Percentiles rank a stretch among this genome's conserved stretches.
Evolutionary conservation across 257 asterid species (phyloP).

Genomic region (Craterostigma plantagineum): DNA sequence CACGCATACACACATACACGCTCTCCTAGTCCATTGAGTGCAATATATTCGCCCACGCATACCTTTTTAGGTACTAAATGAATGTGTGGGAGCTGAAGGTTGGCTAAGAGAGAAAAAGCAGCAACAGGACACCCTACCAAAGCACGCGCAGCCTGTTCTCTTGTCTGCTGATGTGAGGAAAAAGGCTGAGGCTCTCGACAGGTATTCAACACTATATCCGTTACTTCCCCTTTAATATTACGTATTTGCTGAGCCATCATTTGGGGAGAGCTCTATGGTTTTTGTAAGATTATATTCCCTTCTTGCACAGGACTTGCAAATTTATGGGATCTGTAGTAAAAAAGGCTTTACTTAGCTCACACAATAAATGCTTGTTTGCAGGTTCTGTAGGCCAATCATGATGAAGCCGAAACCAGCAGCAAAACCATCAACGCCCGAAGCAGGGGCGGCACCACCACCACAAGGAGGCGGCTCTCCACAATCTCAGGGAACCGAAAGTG

Average conservation of each 20-base stretch:
- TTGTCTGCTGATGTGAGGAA: slow-evolving; percentile 50
- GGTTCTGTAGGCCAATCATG: slow-evolving; percentile 78
- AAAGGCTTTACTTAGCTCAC: too few species aligned
- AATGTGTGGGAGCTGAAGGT: slow-evolving; percentile 77
- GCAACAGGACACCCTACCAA: slow-evolving; percentile 74
- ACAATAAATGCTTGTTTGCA: slow-evolving; percentile 9
- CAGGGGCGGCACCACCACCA: slow-evolving; percentile 33
- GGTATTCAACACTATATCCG: slow-evolving; percentile 21
- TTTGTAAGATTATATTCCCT: too few species aligned
- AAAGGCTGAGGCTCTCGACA: slow-evolving; percentile 72
- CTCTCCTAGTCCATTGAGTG: too few species aligned
- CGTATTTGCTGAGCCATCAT: too few species aligned
- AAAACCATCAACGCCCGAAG: slow-evolving; percentile 40
- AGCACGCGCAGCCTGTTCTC: slow-evolving; percentile 50
- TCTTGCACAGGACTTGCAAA: too few species aligned
- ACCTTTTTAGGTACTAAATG: slow-evolving; percentile 40
- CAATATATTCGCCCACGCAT: not conserved
- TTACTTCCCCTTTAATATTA: too few species aligned
- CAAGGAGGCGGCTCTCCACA: slow-evolving; percentile 11
- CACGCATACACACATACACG: too few species aligned
- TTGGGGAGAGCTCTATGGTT: too few species aligned
- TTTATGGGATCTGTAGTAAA: too few species aligned
- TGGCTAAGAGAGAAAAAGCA: slow-evolving; percentile 78
- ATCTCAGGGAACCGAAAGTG: slow-evolving; percentile 6
- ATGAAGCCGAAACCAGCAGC: slow-evolving; percentile 78